phyloP scores from a whole-genome alignment of 2,329 filamentous ascomycete genomes.

The Mollisia scopiformis region DNA sequence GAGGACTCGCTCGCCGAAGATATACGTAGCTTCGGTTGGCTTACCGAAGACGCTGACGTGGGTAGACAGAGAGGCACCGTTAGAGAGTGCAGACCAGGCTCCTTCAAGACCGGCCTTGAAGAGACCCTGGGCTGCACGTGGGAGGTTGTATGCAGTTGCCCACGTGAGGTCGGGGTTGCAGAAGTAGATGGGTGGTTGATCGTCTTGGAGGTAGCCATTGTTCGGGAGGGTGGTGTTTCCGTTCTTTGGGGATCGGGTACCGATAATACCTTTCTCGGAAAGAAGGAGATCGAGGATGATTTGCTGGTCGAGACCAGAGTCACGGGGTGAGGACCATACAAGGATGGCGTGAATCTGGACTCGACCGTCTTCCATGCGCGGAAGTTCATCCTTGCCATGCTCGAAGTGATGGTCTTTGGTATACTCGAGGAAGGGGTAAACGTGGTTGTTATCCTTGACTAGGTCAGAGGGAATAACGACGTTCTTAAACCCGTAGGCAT shows the following conservation, averaged over 20 bases:
- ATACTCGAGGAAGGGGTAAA: slow-evolving; percentile 12
- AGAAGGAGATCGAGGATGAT: slow-evolving; percentile 72
- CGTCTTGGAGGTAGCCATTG: slow-evolving; percentile 38
- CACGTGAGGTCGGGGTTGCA: slow-evolving; percentile 13
- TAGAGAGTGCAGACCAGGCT: neutral
- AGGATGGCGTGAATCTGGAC: slow-evolving; percentile 50
- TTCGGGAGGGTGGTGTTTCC: slow-evolving; percentile 5
- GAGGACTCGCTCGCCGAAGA: slow-evolving; percentile 60
- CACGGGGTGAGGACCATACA: slow-evolving; percentile 51
- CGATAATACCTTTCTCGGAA: slow-evolving; percentile 64
- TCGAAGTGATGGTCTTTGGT: slow-evolving; percentile 2
- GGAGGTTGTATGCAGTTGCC: slow-evolving; percentile 3
- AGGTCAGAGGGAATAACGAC: slow-evolving; percentile 7
- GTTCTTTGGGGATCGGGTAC: slow-evolving; percentile 53
- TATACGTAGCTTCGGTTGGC: slow-evolving; percentile 54
- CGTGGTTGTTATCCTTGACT: neutral
- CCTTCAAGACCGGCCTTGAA: slow-evolving; percentile 48
- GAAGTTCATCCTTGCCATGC: neutral
- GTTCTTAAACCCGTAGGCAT: slow-evolving; percentile 12
- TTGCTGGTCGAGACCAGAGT: slow-evolving; percentile 47
- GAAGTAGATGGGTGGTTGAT: slow-evolving; percentile 11
- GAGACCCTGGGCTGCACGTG: slow-evolving; percentile 54
- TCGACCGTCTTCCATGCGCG: slow-evolving; percentile 32
- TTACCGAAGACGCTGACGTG: slow-evolving; percentile 7
- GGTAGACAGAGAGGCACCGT: neutral